Evolutionary conservation across 129 eudicot species (phyloP), one percentile per base, ranked within the genome.

Genomic region (Smallanthus sonchifolius): DNA sequence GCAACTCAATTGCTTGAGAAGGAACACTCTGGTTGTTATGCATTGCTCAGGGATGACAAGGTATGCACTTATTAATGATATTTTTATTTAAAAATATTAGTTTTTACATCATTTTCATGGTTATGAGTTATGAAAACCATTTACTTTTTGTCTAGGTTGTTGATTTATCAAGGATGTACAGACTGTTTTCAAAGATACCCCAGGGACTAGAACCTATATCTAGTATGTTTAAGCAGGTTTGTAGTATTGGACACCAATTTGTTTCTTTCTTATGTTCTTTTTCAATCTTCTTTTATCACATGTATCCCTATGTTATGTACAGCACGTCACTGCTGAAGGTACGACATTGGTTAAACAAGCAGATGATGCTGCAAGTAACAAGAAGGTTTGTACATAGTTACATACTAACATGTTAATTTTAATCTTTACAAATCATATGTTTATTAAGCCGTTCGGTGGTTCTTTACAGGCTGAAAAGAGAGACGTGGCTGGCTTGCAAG

Each of bases 281-380:
- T 48, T 9, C 43, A 10, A 70, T 24, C 54, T 37, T 74, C 32
- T 16, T 77, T 16, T 19, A 73, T 76, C 67, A 72, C 44, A 35
- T 68, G 19, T 67, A 13, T 73, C 70, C 10, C 67, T 56, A 42
- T 75, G 63, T 69, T 79, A 24, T 24, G 62, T 84, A 74, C 90
- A 92, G 98, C 98, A 87, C 85, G 96, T 92, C 60, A 87, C 98
- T 76, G 84, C 87, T 80, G 98, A 92, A 84, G 98, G 96, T 71
- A 89, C 95, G 3, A 81, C 88, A 56, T 82, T 89, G 89, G 98
- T 92, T 57, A 89, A 92, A 75, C 98, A 89, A 72, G 98, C 98
- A 16, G 98, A 92, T 74, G 98, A 92, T 82, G 95, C 96, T 43
- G 95, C 95, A 37, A 92, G 91, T 83, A 92, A 83, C 69, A 86